Base-by-base conservation (phyloP, 2,329 filamentous ascomycete species). In the Arthrocladium fulminans region DNA sequence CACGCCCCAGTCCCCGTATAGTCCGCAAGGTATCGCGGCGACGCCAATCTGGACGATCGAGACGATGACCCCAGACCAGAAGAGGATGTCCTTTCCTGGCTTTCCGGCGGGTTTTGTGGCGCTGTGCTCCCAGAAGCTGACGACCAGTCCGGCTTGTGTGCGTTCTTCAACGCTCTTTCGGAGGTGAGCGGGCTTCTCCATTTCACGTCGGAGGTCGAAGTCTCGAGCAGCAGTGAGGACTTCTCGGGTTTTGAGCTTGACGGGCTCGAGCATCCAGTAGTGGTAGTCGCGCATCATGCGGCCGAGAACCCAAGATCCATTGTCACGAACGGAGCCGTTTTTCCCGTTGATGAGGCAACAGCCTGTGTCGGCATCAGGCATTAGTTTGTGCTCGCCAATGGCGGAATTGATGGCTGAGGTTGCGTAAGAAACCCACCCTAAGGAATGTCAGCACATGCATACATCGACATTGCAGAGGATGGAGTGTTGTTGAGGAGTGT, bases 221-320 rank as follows among this genome's bases (percentile, higher is more conserved):
- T 38, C 15, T 7, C 8, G 8, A 8, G 7, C 15, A n/a, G 34
- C 12, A 20, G 8, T 17, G 34, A 38, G 12, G 8, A 38, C 15
- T 8, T 17, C 15, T 17, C 25, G 12, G 47, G 5, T 43, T 25
- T 20, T 19, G 10, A 39, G 50, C 7, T 50, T 45, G 10, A 45
- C 44, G n/a, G 56, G 35, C 19, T 46, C 30, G 9, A 13, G 8
- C 23, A 47, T 46, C 46, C 47, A 53, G 22, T 20, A 20, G 22
- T 68, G 62, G 24, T 63, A 65, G 50, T 72, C 69, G 17, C 69
- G 59, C 7, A 71, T 48, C 1, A 72, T 57, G 0, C 70, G 57
- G 0, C 67, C 68, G 7, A 73, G 52, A 2, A 72, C 55, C 69
- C 68, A 73, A 17, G 57, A 63, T 10, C 58, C 56, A 44, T 71